Evolutionary conservation across 2,329 filamentous ascomycete species (phyloP).

Genomic region (Nemania serpens): DNA sequence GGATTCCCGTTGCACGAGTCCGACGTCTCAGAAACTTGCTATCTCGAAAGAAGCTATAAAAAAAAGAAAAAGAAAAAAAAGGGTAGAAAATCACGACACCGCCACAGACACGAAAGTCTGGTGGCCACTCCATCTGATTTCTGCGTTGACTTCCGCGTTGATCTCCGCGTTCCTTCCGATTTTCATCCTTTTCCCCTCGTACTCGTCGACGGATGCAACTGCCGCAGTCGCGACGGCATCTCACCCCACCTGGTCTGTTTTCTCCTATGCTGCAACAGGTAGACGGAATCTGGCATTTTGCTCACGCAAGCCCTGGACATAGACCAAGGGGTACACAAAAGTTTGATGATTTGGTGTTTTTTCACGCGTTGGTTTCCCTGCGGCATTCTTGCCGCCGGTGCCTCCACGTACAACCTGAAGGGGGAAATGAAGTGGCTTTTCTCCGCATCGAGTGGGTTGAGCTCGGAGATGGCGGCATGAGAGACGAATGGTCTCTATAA

Average conservation of each 20-base stretch:
- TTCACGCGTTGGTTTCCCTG: background rate
- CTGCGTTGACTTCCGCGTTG: background rate
- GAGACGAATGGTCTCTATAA: background rate
- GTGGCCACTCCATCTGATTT: too few relatives aligned
- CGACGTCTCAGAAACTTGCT: background rate
- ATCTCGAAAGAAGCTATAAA: background rate
- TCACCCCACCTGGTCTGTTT: background rate
- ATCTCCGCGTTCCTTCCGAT: background rate
- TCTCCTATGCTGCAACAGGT: background rate
- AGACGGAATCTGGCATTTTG: background rate
- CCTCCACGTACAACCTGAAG: background rate
- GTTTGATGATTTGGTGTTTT: background rate
- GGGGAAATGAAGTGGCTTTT: background rate
- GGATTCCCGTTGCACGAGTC: background rate
- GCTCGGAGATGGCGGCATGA: background rate
- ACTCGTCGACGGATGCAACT: background rate
- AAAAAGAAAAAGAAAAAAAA: too few relatives aligned
- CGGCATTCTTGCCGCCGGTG: background rate
- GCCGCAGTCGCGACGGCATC: background rate
- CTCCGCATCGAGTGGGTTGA: slow-evolving; percentile 1
- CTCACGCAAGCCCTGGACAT: background rate
- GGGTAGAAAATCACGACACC: too few relatives aligned
- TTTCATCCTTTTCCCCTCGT: background rate
- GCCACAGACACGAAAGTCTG: background rate
- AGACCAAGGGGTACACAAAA: background rate